These are phyloP conservation scores for Simplicillium sp. DNA, from an alignment of 2,329 filamentous ascomycete genomes.

Conservation along the genomic window DNA sequence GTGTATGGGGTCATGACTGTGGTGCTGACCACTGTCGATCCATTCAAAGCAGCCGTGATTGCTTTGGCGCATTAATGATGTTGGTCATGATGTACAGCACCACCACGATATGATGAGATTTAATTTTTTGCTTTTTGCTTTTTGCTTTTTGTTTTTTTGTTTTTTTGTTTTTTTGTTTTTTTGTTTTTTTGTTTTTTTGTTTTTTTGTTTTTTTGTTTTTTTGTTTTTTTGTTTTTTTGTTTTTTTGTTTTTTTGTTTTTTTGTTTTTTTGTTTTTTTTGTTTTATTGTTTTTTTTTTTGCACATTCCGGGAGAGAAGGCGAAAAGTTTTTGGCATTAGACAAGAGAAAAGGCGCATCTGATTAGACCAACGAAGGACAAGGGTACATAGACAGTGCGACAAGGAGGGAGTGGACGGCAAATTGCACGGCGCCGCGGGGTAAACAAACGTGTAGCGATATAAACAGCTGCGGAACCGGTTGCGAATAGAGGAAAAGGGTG, in stretches of 20 bases:
- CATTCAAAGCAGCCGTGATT: conserved; percentile 29
- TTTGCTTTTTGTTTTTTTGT: no score
- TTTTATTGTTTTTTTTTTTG: no score
- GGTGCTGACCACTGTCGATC: conserved; percentile 38
- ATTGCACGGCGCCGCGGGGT: no score
- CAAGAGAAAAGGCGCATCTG: no score
- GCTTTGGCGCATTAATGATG: conserved; percentile 10
- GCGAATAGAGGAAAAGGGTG: background rate
- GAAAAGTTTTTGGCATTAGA: no score
- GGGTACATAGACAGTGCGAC: no score
- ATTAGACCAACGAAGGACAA: no score
- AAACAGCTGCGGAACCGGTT: conserved; percentile 1
- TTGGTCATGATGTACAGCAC: no score
- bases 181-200: background rate
- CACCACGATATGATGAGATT: background rate
- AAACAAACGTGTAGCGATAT: conserved; percentile 5
- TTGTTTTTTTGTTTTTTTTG: background rate
- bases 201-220: background rate
- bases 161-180: no score
- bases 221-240: background rate
- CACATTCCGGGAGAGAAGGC: no score
- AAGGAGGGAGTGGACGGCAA: no score
- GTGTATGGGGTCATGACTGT: conserved; percentile 47
- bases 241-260: conserved; percentile 1
- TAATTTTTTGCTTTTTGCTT: no score